Conservation (phyloP, 2,329 filamentous ascomycete species). For the Colletotrichum liriopes region DNA sequence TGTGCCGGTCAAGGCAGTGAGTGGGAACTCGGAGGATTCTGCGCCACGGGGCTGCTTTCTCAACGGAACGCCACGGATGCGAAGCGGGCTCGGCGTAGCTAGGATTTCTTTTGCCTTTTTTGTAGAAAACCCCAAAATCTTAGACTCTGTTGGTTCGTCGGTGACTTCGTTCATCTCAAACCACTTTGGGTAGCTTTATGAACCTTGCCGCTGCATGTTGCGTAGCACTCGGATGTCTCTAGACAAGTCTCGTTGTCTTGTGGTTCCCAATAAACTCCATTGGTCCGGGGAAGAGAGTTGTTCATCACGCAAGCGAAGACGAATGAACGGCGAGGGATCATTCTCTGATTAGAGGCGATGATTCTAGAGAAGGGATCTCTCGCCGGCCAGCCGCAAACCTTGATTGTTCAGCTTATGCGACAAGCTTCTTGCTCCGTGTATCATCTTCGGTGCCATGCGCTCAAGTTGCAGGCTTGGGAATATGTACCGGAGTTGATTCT, state of each 20-base stretch:
- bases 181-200: slow-evolving; percentile 11
- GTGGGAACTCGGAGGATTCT: slow-evolving; percentile 11
- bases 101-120: neutral
- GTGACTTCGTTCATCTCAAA: slow-evolving; percentile 9
- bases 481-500: too few relatives aligned
- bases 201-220: neutral
- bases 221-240: neutral
- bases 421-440: neutral
- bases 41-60: neutral
- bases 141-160: neutral
- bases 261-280: neutral
- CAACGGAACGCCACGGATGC: slow-evolving; percentile 9
- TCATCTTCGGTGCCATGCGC: too few relatives aligned
- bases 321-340: neutral
- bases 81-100: neutral
- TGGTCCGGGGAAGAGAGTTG: neutral
- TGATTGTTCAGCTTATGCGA: neutral
- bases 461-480: too few relatives aligned
- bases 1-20: neutral
- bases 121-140: neutral
- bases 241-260: neutral
- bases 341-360: slow-evolving; percentile 5
- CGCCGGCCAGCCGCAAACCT: neutral
- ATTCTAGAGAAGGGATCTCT: neutral
- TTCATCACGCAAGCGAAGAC: neutral